Percentiles rank a stretch among this genome's conserved stretches.
These are phyloP conservation scores for Talaromyces adpressus DNA, from an alignment of 495 filamentous ascomycete species.

Conservation along the genomic window DNA sequence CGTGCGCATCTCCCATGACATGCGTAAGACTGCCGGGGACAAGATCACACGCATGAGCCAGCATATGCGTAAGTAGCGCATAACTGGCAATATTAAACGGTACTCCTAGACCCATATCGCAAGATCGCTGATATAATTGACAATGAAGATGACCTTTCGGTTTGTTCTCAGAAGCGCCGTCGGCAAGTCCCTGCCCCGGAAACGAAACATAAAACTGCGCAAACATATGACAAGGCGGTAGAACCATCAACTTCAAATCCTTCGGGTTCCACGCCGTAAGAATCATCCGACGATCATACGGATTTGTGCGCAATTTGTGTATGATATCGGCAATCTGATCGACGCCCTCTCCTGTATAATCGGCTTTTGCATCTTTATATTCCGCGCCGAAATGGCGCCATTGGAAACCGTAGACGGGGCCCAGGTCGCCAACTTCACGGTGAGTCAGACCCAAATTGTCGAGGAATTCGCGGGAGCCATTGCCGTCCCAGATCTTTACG, in stretches of 20 bases:
- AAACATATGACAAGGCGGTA: constrained; percentile 98
- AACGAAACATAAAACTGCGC: constrained; percentile 96
- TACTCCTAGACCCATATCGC: constrained; percentile 95
- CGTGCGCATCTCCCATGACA: constrained; percentile 93
- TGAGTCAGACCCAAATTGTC: constrained; percentile 74
- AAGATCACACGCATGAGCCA: constrained; percentile 79
- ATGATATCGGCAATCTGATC: constrained; percentile 88
- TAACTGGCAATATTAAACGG: constrained; percentile 97
- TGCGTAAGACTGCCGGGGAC: constrained; percentile 80
- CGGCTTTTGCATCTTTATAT: constrained; percentile 68
- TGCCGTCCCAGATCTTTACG: constrained; percentile 97
- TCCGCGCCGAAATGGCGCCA: constrained; percentile 97
- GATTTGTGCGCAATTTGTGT: constrained; percentile 68
- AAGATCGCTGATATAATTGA: constrained; percentile 86
- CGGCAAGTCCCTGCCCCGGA: constrained; percentile 31
- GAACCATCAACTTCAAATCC: constrained; percentile 81
- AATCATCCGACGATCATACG: constrained; percentile 85
- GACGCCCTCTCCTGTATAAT: constrained; percentile 84
- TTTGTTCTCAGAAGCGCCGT: constrained; percentile 29
- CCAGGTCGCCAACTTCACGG: constrained; percentile 80
- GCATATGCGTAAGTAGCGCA: constrained; percentile 86
- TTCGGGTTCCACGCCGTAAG: constrained; percentile 89
- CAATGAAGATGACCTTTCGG: constrained; percentile 66
- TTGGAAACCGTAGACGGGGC: constrained; percentile 97
- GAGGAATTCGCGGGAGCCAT: constrained; percentile 82